Evolutionary conservation across 2,329 filamentous ascomycete species (phyloP).

Genomic region (Penicillium sumatraense): DNA sequence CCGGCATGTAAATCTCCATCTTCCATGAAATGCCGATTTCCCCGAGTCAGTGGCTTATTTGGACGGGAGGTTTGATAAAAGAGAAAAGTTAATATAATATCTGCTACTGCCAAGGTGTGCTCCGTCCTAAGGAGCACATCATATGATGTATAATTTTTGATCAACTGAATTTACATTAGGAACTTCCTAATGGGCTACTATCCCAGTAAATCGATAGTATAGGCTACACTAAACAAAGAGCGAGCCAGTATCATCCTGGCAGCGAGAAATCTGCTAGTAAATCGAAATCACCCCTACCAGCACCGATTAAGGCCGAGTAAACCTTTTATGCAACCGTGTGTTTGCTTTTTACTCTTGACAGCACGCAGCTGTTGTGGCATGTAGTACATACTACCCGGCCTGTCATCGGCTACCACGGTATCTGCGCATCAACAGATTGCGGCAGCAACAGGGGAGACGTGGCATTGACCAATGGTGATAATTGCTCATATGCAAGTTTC

Average conservation of each 20-base stretch:
- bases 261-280: neutral
- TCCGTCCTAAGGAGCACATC: too few relatives aligned
- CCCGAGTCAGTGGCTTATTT: too few relatives aligned
- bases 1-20: too few relatives aligned
- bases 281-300: neutral
- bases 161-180: too few relatives aligned
- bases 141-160: too few relatives aligned
- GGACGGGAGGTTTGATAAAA: too few relatives aligned
- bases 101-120: too few relatives aligned
- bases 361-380: neutral
- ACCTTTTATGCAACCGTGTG: neutral
- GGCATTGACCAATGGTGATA: neutral
- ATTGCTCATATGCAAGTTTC: neutral
- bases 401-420: neutral
- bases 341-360: neutral
- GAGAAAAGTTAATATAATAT: too few relatives aligned
- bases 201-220: too few relatives aligned
- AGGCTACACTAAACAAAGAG: neutral
- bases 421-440: neutral
- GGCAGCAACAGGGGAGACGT: neutral
- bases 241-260: neutral
- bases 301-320: neutral
- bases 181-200: too few relatives aligned
- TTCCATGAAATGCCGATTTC: too few relatives aligned
- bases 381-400: neutral